A percentile compares a stretch with the other conserved stretches of the same genome.
Conservation (phyloP, 2,329 filamentous ascomycete species). For the Laburnicola sp. region DNA sequence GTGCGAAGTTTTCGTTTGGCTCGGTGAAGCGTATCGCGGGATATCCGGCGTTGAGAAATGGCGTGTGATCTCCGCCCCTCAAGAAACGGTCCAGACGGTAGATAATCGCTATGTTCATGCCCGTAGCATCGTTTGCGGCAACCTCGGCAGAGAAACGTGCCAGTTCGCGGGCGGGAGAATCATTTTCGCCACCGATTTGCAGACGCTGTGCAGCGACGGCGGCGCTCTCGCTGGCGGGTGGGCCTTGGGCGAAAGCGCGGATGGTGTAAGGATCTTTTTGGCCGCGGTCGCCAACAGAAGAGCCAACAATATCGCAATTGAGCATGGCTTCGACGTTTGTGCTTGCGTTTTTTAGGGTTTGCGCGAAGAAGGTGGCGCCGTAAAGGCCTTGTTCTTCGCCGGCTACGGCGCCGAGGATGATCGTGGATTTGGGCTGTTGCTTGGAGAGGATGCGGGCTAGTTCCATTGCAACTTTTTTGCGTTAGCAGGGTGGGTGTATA, state of each 20-base stretch:
- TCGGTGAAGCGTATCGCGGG: constrained; percentile 61
- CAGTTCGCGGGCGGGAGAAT: constrained; percentile 59
- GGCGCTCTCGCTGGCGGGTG: constrained; percentile 50
- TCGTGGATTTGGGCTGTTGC: constrained; percentile 54
- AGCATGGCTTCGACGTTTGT: constrained; percentile 61
- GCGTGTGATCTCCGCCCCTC: constrained; percentile 59
- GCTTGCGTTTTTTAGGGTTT: constrained; percentile 55
- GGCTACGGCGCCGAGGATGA: constrained; percentile 60
- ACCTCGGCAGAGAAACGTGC: constrained; percentile 61
- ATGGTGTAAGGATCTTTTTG: constrained; percentile 55
- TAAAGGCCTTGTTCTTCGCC: constrained; percentile 62
- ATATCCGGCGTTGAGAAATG: constrained; percentile 60
- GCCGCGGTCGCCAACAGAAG: constrained; percentile 51
- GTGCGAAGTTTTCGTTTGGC: constrained; percentile 59
- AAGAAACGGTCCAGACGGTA: constrained; percentile 61
- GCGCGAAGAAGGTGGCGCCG: constrained; percentile 57
- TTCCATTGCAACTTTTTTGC: constrained; percentile 53
- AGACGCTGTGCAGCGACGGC: constrained; percentile 46
- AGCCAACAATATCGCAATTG: constrained; percentile 62
- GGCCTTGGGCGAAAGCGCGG: constrained; percentile 59
- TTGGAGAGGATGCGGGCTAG: constrained; percentile 58
- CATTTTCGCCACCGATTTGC: constrained; percentile 54
- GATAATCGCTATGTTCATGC: constrained; percentile 60
- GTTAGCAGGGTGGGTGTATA: constrained; percentile 10
- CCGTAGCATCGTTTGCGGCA: constrained; percentile 54